A percentile compares a stretch with the other conserved stretches of the same genome.
phyloP scores from a whole-genome alignment of 2,329 filamentous ascomycete genomes.

The Rhexocercosporidium sp. region DNA sequence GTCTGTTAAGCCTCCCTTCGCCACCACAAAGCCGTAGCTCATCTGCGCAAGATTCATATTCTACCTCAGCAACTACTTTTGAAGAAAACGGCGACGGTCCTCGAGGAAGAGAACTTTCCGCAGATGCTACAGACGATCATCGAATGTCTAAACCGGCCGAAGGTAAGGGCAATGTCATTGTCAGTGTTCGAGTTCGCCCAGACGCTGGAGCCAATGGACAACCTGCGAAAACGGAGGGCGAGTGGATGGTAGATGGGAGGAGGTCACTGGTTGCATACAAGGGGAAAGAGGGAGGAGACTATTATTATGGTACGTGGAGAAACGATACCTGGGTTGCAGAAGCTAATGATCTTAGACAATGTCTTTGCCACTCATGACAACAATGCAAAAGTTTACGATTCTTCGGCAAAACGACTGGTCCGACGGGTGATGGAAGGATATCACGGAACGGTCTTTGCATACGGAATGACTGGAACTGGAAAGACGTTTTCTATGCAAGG shows the following conservation, averaged over 20 bases:
- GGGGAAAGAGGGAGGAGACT: constrained; percentile 90
- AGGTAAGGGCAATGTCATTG: constrained; percentile 90
- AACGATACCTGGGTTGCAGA: background rate
- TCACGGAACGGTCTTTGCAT: constrained; percentile 96
- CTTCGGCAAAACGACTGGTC: constrained; percentile 90
- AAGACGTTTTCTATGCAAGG: constrained; percentile 99
- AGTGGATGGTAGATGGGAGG: constrained; percentile 91
- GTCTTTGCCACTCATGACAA: constrained; percentile 94
- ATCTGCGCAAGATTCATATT: constrained; percentile 90
- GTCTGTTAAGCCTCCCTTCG: constrained; percentile 77
- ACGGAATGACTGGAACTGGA: constrained; percentile 98
- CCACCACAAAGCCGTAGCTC: constrained; percentile 89
- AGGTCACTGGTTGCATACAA: constrained; percentile 81
- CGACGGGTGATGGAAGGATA: constrained; percentile 99
- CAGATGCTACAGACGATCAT: constrained; percentile 39
- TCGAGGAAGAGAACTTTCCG: constrained; percentile 38
- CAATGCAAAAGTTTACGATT: constrained; percentile 93
- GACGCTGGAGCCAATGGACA: constrained; percentile 71
- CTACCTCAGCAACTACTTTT: constrained; percentile 86
- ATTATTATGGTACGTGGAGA: constrained; percentile 76
- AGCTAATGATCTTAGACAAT: constrained; percentile 69
- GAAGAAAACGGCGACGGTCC: constrained; percentile 73
- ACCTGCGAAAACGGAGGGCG: constrained; percentile 67
- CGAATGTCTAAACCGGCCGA: constrained; percentile 62
- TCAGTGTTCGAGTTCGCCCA: constrained; percentile 92